Evolutionary conservation across 306 rosid species (phyloP), one percentile per base, ranked within the genome.

Genomic region (Cucurbita maxima): DNA sequence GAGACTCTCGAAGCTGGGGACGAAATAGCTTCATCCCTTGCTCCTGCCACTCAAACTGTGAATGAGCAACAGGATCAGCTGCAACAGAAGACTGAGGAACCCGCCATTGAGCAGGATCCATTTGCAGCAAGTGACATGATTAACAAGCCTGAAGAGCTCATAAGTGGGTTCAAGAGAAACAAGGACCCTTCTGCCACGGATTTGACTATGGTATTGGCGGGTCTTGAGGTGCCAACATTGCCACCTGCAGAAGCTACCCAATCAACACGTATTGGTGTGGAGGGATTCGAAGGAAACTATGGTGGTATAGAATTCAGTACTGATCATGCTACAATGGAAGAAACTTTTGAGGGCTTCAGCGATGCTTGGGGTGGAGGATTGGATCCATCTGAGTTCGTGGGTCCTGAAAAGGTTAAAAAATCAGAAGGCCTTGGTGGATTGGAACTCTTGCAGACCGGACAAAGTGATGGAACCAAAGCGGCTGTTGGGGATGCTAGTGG

Each of bases 361-460:
- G 97, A 87, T 10, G 95, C 99, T 72, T 94, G 94, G 92, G 99
- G 97, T 59, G 99, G 99, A 69, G 99, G 99, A 45, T 86, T 91
- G 81, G 99, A 94, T 82, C 85, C 90, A 14, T 94, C 96, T 0
- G 96, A 94, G 75, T 94, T 94, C 70, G 87, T 94, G 34, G 97
- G 84, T 13, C 41, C 96, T 0, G 82, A 83, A 53, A 89, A 88
- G 76, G 83, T 82, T 75, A 72, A 72, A 2, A 90, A 88, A 68
- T 61, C 81, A 3, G 83, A 86, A 81, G 97, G 99, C 25, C 99
- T 94, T 54, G 96, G 99, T 76, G 96, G 97, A 72, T 91, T 94
- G 77, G 99, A 94, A 55, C 79, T 91, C 77, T 87, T 94, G 76
- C 98, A 93, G 82, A 87, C 97, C 0, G 95, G 96, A 19, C 81